Conservation (phyloP, 306 rosid species). For the Pachyrhizus erosus region DNA sequence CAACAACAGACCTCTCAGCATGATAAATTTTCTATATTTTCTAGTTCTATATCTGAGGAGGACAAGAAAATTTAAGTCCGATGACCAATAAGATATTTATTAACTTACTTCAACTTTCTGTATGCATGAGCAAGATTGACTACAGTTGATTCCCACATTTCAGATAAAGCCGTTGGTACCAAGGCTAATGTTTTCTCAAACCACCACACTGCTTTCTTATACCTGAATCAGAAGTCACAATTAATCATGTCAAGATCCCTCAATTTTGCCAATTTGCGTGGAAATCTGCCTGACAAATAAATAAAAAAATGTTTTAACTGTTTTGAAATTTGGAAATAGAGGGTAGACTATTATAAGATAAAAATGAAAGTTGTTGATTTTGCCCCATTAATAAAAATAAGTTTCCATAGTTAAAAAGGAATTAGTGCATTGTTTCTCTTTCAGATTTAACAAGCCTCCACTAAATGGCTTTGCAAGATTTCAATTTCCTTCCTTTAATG, state of each 20-base stretch:
- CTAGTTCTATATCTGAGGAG: too few relatives aligned
- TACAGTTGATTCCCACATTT: constrained; percentile 95
- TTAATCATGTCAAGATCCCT: constrained; percentile 36
- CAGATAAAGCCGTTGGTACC: constrained; percentile 79
- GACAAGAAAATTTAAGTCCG: constrained; percentile 22
- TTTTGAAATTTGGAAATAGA: background rate
- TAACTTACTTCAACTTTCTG: constrained; percentile 87
- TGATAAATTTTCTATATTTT: constrained; percentile 6
- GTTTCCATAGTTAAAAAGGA: background rate
- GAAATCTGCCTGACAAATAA: constrained; percentile 17
- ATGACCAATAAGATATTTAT: constrained; percentile 17
- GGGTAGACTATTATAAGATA: background rate
- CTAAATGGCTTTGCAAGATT: background rate
- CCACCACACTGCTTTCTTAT: constrained; percentile 82
- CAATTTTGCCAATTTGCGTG: constrained; percentile 14
- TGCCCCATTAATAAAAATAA: background rate
- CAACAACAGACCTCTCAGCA: background rate
- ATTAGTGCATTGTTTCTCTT: background rate
- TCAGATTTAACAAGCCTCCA: background rate
- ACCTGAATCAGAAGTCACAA: constrained; percentile 64
- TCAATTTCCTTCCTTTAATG: background rate
- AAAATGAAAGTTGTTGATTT: constrained; percentile 9
- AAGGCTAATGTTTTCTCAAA: constrained; percentile 87
- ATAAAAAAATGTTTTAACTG: background rate
- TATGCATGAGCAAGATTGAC: constrained; percentile 94